Conservation (phyloP, 257 asterid genomes). For the Solanum chilense region DNA sequence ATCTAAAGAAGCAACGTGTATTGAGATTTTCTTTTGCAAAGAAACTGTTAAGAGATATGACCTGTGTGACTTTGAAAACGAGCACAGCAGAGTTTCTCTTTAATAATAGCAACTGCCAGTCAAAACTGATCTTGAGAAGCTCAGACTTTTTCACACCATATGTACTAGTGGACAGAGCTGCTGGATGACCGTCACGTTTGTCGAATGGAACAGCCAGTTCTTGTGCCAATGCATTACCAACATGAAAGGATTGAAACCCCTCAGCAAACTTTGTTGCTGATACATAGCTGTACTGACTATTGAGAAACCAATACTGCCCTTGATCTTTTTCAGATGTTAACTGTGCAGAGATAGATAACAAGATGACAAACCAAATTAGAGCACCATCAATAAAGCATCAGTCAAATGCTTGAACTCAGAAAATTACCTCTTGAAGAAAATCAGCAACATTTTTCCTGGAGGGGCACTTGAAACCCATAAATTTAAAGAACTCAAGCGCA, state of each 20-base stretch:
- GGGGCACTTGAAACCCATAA: slow-evolving; percentile 79
- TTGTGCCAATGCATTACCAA: slow-evolving; percentile 30
- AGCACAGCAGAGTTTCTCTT: slow-evolving; percentile 57
- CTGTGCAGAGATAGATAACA: slow-evolving; percentile 16
- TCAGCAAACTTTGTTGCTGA: slow-evolving; percentile 47
- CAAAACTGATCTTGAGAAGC: slow-evolving; percentile 45
- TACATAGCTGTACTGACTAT: slow-evolving; percentile 31
- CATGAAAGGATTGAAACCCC: slow-evolving; percentile 41
- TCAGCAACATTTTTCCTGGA: slow-evolving; percentile 79
- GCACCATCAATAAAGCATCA: not conserved
- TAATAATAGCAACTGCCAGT: slow-evolving; percentile 56
- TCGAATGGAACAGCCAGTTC: slow-evolving; percentile 48
- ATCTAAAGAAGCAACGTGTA: not conserved
- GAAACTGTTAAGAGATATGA: not conserved
- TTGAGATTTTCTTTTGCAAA: not conserved
- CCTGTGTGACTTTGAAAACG: slow-evolving; percentile 62
- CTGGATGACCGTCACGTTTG: slow-evolving; percentile 39
- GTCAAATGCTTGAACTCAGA: slow-evolving; percentile 1
- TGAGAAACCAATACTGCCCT: slow-evolving; percentile 60
- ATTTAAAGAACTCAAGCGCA: slow-evolving; percentile 48
- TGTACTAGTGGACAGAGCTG: slow-evolving; percentile 37
- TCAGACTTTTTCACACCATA: slow-evolving; percentile 39
- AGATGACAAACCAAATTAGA: slow-evolving; percentile 5
- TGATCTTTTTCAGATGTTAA: slow-evolving; percentile 67
- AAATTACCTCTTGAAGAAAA: slow-evolving; percentile 68